phyloP scores from a whole-genome alignment of 192 early-diverging fungal genomes.

The Podochytrium sp. region DNA sequence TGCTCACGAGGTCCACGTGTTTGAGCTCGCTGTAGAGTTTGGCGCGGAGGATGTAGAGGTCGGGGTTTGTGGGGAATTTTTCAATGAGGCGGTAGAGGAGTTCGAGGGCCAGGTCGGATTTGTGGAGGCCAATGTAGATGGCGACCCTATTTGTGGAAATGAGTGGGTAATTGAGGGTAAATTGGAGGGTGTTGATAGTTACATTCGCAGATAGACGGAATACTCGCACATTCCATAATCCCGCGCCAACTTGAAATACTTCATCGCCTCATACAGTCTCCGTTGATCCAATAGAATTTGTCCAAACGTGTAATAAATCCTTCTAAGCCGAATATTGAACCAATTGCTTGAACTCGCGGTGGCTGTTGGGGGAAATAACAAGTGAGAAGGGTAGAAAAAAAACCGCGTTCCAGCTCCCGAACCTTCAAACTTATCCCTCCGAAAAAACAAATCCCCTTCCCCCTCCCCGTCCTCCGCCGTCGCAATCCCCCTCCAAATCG shows the following conservation, averaged over 20 bases:
- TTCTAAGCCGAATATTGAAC: slow-evolving; percentile 14
- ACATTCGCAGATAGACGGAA: slow-evolving; percentile 36
- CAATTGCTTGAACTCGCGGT: slow-evolving; percentile 9
- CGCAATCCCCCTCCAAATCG: neutral
- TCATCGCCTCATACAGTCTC: slow-evolving; percentile 47
- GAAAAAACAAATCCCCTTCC: slow-evolving; percentile 9
- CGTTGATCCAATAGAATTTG: slow-evolving; percentile 52
- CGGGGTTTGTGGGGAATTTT: slow-evolving; percentile 25
- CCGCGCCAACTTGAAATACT: slow-evolving; percentile 31
- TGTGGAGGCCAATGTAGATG: slow-evolving; percentile 37
- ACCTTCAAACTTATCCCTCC: slow-evolving; percentile 17
- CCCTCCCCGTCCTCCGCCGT: neutral
- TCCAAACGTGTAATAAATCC: slow-evolving; percentile 42
- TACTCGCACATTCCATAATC: slow-evolving; percentile 27
- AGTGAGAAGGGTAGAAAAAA: neutral
- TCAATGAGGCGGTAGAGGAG: slow-evolving; percentile 45
- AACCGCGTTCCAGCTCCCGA: neutral
- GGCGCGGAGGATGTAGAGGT: slow-evolving; percentile 52
- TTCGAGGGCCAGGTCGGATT: slow-evolving; percentile 42
- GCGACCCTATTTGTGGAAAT: slow-evolving; percentile 27
- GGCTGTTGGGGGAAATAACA: neutral
- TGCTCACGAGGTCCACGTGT: slow-evolving; percentile 44
- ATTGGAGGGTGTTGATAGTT: neutral
- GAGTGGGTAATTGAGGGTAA: neutral
- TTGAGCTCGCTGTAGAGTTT: slow-evolving; percentile 46